Conservation (phyloP, 2,329 filamentous ascomycete genomes). For the Diaporthe vaccinii region DNA sequence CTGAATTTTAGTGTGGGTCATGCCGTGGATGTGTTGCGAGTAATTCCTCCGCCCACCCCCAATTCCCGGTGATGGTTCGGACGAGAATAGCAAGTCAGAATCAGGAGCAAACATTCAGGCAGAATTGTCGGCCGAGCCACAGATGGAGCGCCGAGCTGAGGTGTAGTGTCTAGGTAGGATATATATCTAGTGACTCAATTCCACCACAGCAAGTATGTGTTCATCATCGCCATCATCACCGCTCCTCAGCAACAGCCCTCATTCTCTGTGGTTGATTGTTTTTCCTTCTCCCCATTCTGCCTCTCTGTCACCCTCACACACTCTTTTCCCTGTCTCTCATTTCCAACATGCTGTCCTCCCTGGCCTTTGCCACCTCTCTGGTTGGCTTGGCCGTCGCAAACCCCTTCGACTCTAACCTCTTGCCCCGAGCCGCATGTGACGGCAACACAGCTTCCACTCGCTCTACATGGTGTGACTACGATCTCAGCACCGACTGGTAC, state of each 20-base stretch:
- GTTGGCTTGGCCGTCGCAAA: conserved; percentile 20
- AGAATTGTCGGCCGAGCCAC: conserved; percentile 7
- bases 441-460: conserved; percentile 49
- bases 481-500: conserved; percentile 54
- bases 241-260: conserved; percentile 22
- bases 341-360: conserved; percentile 30
- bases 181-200: conserved; percentile 8
- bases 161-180: background rate
- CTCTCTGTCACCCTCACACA: background rate
- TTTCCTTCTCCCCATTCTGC: background rate
- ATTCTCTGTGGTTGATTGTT: conserved; percentile 10
- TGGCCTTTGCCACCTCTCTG: conserved; percentile 28
- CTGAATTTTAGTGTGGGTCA: conserved; percentile 5
- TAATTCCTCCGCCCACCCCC: conserved; percentile 10
- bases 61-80: conserved; percentile 10
- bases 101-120: conserved; percentile 22
- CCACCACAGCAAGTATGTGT: background rate
- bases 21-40: conserved; percentile 4
- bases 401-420: conserved; percentile 18
- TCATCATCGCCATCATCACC: background rate
- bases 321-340: background rate
- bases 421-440: conserved; percentile 10
- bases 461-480: conserved; percentile 56
- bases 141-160: background rate
- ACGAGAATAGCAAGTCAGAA: conserved; percentile 11